Evolutionary conservation across 1,284 basidiomycete genomes (phyloP), one percentile per base, ranked within the genome.

Genomic region (Irpex lacteus): DNA sequence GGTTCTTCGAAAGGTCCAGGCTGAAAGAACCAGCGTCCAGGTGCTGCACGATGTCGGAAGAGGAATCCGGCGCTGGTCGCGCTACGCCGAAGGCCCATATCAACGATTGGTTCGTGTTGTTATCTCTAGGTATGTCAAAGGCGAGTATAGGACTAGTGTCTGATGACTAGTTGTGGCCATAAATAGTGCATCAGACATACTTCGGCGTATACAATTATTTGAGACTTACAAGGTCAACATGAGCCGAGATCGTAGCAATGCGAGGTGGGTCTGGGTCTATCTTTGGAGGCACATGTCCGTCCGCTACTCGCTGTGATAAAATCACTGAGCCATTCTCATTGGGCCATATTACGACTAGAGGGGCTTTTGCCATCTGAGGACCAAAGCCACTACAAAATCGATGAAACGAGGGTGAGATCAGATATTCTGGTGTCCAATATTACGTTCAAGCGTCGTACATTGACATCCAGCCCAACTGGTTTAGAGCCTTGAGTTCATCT

Each of bases 51-150:
- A 88, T 74, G 54, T 71, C 66, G 2, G 77, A 74, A 32, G 77
- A 74, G n/a, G 75, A 72, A 32, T 75, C 73, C 11, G 76, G 70
- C n/a, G 69, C 72, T 1, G 86, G 86, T 21, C 78, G 78, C 5
- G 70, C 74, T 38, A 78, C 75, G 0, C 81, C 80, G 68, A 82
- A 83, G 3, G 87, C 86, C 82, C 85, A 89, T 40, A 89, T 83
- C 60, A 87, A 71, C 15, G 71, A 66, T 68, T 84, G 80, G n/a
- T 69, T 65, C 5, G 71, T 72, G 60, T 74, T 71, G 44, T 68
- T 70, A 64, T 70, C 70, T 34, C 63, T 64, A 59, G 69, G 60
- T 7, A 73, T 69, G 54, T 70, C 68, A 59, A 70, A 73, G 18
- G 71, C 66, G 26, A 73, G 66, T 21, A 68, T 69, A 40, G 68